phyloP scores from a whole-genome alignment of 2,329 filamentous ascomycete genomes.

The Chaetomiaceae sp. region DNA sequence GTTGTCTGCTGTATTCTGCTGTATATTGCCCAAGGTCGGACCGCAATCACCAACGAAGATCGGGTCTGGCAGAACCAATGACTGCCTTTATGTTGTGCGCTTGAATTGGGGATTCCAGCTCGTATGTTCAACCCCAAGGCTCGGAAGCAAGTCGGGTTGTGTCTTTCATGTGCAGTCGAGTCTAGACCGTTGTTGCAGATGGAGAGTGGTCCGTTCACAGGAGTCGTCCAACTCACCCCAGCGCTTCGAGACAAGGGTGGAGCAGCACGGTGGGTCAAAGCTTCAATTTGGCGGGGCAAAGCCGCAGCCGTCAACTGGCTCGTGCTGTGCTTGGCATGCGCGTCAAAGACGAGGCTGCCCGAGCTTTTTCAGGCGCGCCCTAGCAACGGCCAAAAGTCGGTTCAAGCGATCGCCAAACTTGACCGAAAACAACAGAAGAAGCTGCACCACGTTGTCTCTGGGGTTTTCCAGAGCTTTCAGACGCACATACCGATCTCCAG shows the following conservation, averaged over 20 bases:
- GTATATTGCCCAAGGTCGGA: too few species aligned
- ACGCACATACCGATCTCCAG: not conserved
- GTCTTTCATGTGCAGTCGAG: not conserved
- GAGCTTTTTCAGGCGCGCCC: constrained; percentile 17
- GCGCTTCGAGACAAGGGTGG: not conserved
- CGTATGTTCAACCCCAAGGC: too few species aligned
- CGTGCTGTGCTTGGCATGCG: not conserved
- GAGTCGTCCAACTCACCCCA: not conserved
- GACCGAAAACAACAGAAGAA: not conserved
- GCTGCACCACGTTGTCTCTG: not conserved
- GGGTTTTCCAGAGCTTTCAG: not conserved
- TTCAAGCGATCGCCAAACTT: not conserved
- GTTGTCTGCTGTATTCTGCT: too few species aligned
- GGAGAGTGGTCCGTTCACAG: not conserved
- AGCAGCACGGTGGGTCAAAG: not conserved
- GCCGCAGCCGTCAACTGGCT: constrained; percentile 6
- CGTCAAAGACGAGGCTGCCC: constrained; percentile 16
- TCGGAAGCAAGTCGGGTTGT: constrained; percentile 4
- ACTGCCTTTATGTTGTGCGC: not conserved
- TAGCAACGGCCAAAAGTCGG: constrained; percentile 19
- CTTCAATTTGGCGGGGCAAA: constrained; percentile 2
- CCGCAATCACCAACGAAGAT: too few species aligned
- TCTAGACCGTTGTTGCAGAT: constrained; percentile 1
- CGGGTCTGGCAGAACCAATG: too few species aligned
- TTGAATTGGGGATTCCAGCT: too few species aligned